phyloP scores from a whole-genome alignment of 2,329 filamentous ascomycete genomes.

The Sporothrix pallida region DNA sequence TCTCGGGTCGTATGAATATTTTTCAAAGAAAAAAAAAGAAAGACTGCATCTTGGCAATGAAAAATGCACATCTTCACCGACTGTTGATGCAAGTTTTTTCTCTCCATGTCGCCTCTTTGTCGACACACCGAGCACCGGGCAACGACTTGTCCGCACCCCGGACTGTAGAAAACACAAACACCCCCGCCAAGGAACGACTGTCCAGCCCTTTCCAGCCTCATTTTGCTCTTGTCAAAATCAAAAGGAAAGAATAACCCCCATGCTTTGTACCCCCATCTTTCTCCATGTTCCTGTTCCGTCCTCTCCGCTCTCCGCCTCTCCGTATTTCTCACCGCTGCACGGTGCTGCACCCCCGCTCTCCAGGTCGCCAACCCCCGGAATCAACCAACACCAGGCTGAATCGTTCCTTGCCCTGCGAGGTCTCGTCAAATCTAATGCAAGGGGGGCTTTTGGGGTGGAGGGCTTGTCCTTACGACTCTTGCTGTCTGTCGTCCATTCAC shows the following conservation, averaged over 20 bases:
- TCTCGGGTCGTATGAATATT: background rate
- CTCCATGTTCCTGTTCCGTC: too few relatives aligned
- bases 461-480: too few relatives aligned
- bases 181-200: too few relatives aligned
- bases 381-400: background rate
- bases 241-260: background rate
- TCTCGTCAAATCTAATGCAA: background rate
- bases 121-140: background rate
- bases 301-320: background rate
- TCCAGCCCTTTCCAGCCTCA: too few relatives aligned
- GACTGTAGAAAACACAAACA: too few relatives aligned
- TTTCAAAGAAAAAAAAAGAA: background rate
- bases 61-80: conserved; percentile 17
- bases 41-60: background rate
- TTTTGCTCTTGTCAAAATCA: too few relatives aligned
- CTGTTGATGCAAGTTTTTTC: background rate
- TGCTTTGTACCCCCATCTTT: background rate
- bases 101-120: background rate
- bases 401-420: background rate
- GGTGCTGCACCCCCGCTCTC: background rate
- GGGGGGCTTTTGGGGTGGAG: background rate
- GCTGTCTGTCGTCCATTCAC: background rate
- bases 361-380: background rate
- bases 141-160: background rate
- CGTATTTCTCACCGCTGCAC: conserved; percentile 16